Evolutionary conservation across 352 stramenopile species (phyloP).

Genomic region (Ophiocytium majus): DNA sequence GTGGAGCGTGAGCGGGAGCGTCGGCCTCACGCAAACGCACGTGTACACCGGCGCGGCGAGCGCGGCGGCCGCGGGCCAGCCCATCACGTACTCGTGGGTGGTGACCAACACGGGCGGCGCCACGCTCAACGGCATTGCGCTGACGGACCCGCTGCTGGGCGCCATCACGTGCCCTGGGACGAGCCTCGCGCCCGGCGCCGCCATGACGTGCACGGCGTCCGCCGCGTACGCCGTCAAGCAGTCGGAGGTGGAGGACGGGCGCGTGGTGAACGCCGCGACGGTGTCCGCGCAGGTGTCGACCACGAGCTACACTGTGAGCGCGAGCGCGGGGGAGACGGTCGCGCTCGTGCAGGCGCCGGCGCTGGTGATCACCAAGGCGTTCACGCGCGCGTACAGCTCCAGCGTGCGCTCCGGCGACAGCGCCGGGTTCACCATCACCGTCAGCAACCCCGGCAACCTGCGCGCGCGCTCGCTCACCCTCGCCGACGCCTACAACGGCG

Average conservation of each 20-base stretch:
- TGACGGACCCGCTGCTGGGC: background rate
- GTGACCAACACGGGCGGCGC: slow-evolving; percentile 17
- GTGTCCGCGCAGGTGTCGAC: background rate
- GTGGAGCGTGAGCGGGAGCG: background rate
- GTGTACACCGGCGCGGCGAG: background rate
- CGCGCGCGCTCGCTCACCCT: background rate
- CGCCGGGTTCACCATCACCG: slow-evolving; percentile 19
- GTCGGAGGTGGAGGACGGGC: background rate
- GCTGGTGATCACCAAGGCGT: background rate
- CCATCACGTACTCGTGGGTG: background rate
- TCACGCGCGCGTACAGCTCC: background rate
- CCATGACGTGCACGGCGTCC: background rate
- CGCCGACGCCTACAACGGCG: slow-evolving; percentile 10
- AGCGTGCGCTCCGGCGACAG: slow-evolving; percentile 25
- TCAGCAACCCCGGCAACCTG: slow-evolving; percentile 27
- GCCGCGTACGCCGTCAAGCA: background rate
- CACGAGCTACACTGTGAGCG: background rate
- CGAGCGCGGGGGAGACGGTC: background rate
- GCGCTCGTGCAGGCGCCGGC: background rate
- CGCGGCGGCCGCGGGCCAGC: background rate
- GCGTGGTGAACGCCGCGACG: background rate
- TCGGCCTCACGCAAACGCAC: background rate
- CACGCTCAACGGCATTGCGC: slow-evolving; percentile 5
- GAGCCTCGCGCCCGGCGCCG: background rate
- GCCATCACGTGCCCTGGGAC: background rate